Base-by-base conservation (phyloP, 2,329 filamentous ascomycete genomes). In the Colletotrichum lentis region DNA sequence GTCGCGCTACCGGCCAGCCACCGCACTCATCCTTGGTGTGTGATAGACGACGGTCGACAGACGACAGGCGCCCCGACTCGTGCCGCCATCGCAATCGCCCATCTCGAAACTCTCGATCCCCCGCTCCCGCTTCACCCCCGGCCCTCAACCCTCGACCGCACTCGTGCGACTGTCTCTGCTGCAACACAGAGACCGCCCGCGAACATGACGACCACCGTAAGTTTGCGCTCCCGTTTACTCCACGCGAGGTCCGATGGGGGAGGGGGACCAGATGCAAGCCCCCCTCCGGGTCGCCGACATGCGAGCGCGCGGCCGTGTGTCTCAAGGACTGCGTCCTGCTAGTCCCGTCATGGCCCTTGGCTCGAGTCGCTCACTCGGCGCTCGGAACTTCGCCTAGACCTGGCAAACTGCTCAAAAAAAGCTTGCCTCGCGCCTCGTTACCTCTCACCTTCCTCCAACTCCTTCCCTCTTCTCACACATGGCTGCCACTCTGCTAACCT, bases 121-220 rank as follows among this genome's bases (percentile, higher is more conserved):
- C 31, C 27, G 27, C 27, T 31, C 37, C 47, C 46, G n/a, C 54
- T 59, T 44, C 46, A 43, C 57, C 31, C 44, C n/a, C 27, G 27
- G 27, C 27, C 22, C 47, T 22, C 53, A 54, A 64, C 39, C 22
- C 53, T 44, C 75, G 47, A 75, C 74, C 46, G 73, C 73, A 37
- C 76, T 37, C 49, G 52, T 49, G 53, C 77, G 69, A 76, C 71
- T 73, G 52, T 55, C 64, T 50, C 58, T 76, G 39, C 73, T 60
- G 65, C 63, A 31, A 31, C 8, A 35, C 44, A 69, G 44, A 59
- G 47, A 59, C 31, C 22, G 20, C 20, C 44, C 47, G 72, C 70
- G 64, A 71, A 71, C 61, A 80, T 82, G 77, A 74, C 78, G 39
- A 78, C 76, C 69, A 67, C 77, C 63, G 80, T 82, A 71, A 79